Base-by-base conservation (phyloP, 345 rosid species). In the Eutrema heterophyllum region DNA sequence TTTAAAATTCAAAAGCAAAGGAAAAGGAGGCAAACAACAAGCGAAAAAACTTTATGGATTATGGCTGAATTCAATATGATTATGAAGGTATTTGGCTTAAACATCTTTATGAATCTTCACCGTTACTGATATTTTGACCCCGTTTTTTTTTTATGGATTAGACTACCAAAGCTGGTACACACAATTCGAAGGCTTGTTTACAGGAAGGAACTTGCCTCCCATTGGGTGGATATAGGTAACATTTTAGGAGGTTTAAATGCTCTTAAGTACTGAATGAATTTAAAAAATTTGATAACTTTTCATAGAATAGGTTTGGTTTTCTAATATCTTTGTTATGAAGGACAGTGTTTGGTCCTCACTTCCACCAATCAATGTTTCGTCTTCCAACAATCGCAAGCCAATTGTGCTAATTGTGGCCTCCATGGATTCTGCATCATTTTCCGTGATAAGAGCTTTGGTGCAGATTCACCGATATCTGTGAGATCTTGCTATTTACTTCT, bases 311-410 rank as follows among this genome's bases (percentile, higher is more conserved):
- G 49, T 72, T 80, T 67, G 71, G 78, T 68, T 74, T 59, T 48
- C 71, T 74, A 81, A 44, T 54, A 67, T 79, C 61, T 71, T 83
- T 50, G 77, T 84, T 80, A 49, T 90, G 89, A 88, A 86, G 85
- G 84, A 86, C 98, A 95, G 99, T 85, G 99, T 95, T 81, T 95
- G 96, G 99, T 95, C 99, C 71, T 86, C 98, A 7, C 86, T 95
- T 77, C 98, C 92, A 16, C 91, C 98, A 80, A 85, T 92, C 76
- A 84, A 83, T 78, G 65, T 72, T 70, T 84, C 88, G 6, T 76
- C 83, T 35, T 65, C 86, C 73, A 69, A 76, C 71, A 84, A 77
- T 46, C 63, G 79, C 67, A 92, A 95, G 82, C 92, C 94, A 63
- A 72, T 90, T 73, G 86, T 95, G 80, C 84, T 95, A 13, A 49